Conservation (phyloP, 768 basidiomycete genomes). For the Boletus bicolor region DNA sequence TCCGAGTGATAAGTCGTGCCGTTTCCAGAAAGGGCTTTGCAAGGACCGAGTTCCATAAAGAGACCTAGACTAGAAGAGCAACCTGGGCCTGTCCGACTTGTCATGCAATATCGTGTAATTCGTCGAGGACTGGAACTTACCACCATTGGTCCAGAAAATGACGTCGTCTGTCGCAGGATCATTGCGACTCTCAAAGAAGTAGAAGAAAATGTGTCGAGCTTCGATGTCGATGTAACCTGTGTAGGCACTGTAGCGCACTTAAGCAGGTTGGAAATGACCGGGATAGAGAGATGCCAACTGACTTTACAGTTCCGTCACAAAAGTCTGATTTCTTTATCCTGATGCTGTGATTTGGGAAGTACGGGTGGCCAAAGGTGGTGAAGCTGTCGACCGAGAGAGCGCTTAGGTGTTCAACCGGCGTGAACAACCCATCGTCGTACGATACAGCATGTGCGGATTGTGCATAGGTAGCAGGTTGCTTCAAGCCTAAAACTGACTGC, state of each 20-base stretch:
- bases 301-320: slow-evolving; percentile 43
- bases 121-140: slow-evolving; percentile 34
- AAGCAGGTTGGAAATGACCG: not conserved
- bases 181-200: slow-evolving; percentile 70
- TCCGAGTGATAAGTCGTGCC: slow-evolving; percentile 54
- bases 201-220: slow-evolving; percentile 66
- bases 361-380: slow-evolving; percentile 40
- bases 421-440: slow-evolving; percentile 33
- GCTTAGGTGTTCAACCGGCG: slow-evolving; percentile 31
- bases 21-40: slow-evolving; percentile 52
- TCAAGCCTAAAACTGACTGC: slow-evolving; percentile 20
- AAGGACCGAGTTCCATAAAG: slow-evolving; percentile 76
- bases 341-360: slow-evolving; percentile 42
- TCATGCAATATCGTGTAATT: not conserved
- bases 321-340: slow-evolving; percentile 39
- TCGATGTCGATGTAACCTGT: slow-evolving; percentile 68
- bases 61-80: slow-evolving; percentile 60
- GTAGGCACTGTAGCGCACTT: slow-evolving; percentile 40
- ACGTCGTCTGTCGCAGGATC: slow-evolving; percentile 56
- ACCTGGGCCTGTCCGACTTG: slow-evolving; percentile 38
- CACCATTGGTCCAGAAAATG: slow-evolving; percentile 58
- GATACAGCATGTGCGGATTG: slow-evolving; percentile 7
- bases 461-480: not conserved
- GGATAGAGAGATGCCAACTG: not conserved
- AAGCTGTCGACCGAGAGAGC: slow-evolving; percentile 31